Evolutionary conservation across 306 rosid genomes (phyloP).

Genomic region (Cicer judaicum): DNA sequence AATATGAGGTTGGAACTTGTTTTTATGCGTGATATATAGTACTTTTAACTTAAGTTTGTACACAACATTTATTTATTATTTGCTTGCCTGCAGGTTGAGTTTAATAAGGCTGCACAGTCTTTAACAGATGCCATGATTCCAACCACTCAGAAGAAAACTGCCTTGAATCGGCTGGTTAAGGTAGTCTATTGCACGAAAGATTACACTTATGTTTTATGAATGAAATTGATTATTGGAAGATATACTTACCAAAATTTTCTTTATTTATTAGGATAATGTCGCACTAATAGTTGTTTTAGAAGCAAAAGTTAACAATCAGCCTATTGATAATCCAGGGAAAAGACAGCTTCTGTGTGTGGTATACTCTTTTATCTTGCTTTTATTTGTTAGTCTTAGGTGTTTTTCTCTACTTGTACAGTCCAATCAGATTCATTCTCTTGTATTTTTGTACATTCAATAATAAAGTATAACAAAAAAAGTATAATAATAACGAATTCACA

Average conservation of each 20-base stretch:
- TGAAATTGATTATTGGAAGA: background rate
- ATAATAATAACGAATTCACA: too few species aligned
- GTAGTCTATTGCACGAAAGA: constrained; percentile 46
- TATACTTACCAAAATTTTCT: constrained; percentile 42
- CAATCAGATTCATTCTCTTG: too few species aligned
- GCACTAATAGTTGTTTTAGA: constrained; percentile 95
- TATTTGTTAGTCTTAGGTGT: constrained; percentile 23
- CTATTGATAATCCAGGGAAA: constrained; percentile 87
- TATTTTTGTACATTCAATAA: too few species aligned
- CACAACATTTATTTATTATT: constrained; percentile 15
- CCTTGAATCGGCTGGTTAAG: constrained; percentile 89
- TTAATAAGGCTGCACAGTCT: constrained; percentile 98
- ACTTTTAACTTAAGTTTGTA: constrained; percentile 25
- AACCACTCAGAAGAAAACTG: constrained; percentile 87
- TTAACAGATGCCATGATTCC: constrained; percentile 91
- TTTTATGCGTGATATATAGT: constrained; percentile 3
- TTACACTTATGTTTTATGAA: constrained; percentile 1
- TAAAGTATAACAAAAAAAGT: too few species aligned
- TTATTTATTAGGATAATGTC: constrained; percentile 84
- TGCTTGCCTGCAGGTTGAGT: constrained; percentile 83
- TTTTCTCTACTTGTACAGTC: background rate
- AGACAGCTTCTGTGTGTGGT: constrained; percentile 99
- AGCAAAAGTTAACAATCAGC: constrained; percentile 89
- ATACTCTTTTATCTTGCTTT: constrained; percentile 42
- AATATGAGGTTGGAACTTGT: constrained; percentile 79